Conservation (phyloP, 2,329 filamentous ascomycete genomes). For the Verticillium zaregamsianum region DNA sequence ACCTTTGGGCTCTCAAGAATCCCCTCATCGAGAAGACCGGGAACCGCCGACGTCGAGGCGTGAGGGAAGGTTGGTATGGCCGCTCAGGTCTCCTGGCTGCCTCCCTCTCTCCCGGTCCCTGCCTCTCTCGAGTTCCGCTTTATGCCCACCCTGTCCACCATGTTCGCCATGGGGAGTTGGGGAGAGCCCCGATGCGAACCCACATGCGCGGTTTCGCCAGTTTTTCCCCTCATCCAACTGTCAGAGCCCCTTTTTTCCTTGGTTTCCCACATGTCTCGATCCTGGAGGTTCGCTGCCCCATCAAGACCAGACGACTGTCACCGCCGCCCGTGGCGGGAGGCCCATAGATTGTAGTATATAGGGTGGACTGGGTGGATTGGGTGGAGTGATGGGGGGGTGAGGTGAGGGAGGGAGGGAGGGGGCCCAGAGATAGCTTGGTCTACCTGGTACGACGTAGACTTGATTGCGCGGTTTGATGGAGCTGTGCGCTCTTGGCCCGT, state of each 20-base stretch:
- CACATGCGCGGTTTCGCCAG: background rate
- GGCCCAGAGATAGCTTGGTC: background rate
- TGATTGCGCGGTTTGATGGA: background rate
- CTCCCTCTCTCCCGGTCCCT: background rate
- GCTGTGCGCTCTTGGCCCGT: background rate
- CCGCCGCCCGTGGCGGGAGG: background rate
- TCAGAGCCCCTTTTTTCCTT: background rate
- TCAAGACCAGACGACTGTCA: background rate
- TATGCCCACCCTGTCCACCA: background rate
- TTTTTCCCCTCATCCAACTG: background rate
- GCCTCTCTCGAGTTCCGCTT: background rate
- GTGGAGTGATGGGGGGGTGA: background rate
- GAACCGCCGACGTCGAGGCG: background rate
- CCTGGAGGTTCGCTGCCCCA: background rate
- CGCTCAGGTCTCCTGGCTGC: background rate
- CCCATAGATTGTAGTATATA: background rate
- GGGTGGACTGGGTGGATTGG: background rate
- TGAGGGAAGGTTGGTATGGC: background rate
- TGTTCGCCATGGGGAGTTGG: background rate
- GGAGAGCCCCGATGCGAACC: background rate
- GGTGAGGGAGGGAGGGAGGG: background rate
- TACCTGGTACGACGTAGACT: background rate
- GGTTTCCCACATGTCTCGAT: background rate
- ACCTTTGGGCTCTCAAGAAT: background rate
- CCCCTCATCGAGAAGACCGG: background rate